phyloP scores from a whole-genome alignment of 2,329 filamentous ascomycete genomes.

The Fusarium domesticum region DNA sequence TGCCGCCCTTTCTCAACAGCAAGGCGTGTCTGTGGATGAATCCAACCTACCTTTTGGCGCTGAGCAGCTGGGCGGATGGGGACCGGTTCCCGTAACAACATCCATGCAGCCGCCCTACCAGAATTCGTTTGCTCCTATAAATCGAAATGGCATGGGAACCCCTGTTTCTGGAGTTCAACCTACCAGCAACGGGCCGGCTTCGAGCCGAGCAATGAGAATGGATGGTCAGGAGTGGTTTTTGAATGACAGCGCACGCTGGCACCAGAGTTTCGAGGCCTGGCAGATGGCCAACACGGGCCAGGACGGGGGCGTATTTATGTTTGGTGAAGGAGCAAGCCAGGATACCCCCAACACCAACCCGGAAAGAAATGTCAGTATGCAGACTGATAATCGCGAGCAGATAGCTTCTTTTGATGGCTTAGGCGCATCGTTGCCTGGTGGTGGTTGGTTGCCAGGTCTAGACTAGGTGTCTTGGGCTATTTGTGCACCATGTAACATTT shows the following conservation, averaged over 20 bases:
- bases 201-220: slow-evolving; percentile 34
- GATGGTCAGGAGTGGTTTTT: slow-evolving; percentile 58
- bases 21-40: slow-evolving; percentile 21
- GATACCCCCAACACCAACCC: slow-evolving; percentile 18
- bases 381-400: slow-evolving; percentile 22
- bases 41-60: slow-evolving; percentile 20
- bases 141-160: slow-evolving; percentile 12
- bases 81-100: slow-evolving; percentile 15
- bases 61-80: slow-evolving; percentile 30
- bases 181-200: slow-evolving; percentile 19
- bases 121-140: slow-evolving; percentile 20
- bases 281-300: slow-evolving; percentile 35
- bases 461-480: slow-evolving; percentile 26
- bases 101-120: slow-evolving; percentile 24
- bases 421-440: slow-evolving; percentile 31
- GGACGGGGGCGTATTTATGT: slow-evolving; percentile 30
- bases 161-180: slow-evolving; percentile 15
- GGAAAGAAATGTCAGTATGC: slow-evolving; percentile 15
- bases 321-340: slow-evolving; percentile 23
- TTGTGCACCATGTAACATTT: not conserved
- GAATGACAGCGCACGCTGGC: slow-evolving; percentile 56
- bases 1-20: slow-evolving; percentile 13
- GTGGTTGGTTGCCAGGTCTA: slow-evolving; percentile 37
- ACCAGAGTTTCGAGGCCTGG: slow-evolving; percentile 57
- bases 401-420: slow-evolving; percentile 33